phyloP scores from a whole-genome alignment of 2,329 filamentous ascomycete species.

The Penicillium sp. region DNA sequence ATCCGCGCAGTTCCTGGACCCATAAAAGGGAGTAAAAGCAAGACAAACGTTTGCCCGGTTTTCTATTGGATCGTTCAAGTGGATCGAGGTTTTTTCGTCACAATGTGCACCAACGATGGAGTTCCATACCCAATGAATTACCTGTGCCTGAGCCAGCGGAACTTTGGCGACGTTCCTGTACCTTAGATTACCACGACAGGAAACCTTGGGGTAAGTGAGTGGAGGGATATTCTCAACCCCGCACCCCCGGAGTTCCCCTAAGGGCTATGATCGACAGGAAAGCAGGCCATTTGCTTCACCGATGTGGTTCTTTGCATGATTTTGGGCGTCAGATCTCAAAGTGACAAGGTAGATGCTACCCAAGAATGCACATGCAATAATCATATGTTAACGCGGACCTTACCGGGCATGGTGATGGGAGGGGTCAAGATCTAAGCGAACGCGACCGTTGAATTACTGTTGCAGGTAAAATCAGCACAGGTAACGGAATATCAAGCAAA shows the following conservation, averaged over 20 bases:
- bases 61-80: background rate
- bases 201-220: background rate
- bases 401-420: background rate
- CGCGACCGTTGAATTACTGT: background rate
- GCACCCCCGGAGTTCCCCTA: background rate
- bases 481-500: background rate
- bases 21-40: background rate
- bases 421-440: background rate
- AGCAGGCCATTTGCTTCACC: background rate
- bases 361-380: background rate
- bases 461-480: background rate
- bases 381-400: background rate
- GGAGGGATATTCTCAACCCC: slow-evolving; percentile 3
- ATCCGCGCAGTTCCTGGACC: background rate
- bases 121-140: background rate
- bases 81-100: background rate
- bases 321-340: background rate
- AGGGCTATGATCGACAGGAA: slow-evolving; percentile 1
- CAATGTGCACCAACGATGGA: background rate
- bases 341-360: background rate
- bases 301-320: background rate
- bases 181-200: background rate
- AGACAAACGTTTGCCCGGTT: background rate
- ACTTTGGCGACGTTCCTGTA: background rate
- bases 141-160: background rate